Conservation (phyloP, 352 stramenopile genomes). For the Globisporangium lucens region DNA sequence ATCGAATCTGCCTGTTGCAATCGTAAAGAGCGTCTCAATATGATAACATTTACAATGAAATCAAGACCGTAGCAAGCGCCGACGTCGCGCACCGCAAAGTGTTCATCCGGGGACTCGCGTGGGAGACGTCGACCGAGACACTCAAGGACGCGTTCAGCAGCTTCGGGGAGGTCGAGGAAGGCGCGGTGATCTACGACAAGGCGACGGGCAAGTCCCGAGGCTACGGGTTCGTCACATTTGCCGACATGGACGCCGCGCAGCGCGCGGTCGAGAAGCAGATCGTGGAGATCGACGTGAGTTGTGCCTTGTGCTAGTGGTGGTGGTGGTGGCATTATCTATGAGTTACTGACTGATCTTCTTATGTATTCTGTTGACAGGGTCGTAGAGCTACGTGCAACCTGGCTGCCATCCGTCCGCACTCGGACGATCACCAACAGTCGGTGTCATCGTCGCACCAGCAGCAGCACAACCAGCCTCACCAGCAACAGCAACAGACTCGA, state of each 20-base stretch:
- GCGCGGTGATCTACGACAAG: slow-evolving; percentile 62
- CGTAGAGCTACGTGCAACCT: slow-evolving; percentile 50
- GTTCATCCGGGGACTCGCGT: slow-evolving; percentile 62
- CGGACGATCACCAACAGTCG: slow-evolving; percentile 35
- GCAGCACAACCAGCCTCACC: slow-evolving; percentile 5
- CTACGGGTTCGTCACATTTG: slow-evolving; percentile 68
- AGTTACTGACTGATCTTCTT: neutral
- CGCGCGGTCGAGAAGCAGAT: slow-evolving; percentile 43
- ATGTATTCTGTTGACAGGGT: slow-evolving; percentile 19
- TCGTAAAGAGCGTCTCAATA: slow-evolving; percentile 53
- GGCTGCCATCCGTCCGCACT: slow-evolving; percentile 38
- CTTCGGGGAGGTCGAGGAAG: slow-evolving; percentile 65
- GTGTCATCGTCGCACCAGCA: slow-evolving; percentile 18
- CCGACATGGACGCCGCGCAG: slow-evolving; percentile 56
- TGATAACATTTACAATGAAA: slow-evolving; percentile 50
- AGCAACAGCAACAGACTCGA: slow-evolving; percentile 18
- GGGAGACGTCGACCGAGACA: slow-evolving; percentile 47
- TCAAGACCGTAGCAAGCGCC: slow-evolving; percentile 51
- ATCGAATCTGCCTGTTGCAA: neutral
- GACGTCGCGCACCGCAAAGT: slow-evolving; percentile 68
- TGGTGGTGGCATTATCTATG: neutral
- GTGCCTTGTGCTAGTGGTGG: neutral
- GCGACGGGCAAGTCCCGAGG: slow-evolving; percentile 53
- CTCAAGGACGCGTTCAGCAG: slow-evolving; percentile 43
- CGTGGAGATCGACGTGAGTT: slow-evolving; percentile 57